Base-by-base conservation (phyloP, 176 grass and related monocot genomes). In the Triticum timopheevii region DNA sequence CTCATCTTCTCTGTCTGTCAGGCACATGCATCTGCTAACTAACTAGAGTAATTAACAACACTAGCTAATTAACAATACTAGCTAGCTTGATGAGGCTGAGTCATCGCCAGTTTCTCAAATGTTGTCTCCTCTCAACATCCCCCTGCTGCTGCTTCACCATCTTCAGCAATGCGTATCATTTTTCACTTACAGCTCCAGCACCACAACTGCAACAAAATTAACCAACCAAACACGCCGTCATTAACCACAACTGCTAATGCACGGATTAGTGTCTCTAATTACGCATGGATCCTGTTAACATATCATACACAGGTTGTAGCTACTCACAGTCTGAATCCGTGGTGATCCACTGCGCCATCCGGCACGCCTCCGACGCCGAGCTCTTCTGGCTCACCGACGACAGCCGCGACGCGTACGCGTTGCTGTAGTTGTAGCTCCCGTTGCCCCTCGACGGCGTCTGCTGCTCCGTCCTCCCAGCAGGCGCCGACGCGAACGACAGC, bases 291-390 rank as follows among this genome's bases (percentile, higher is more conserved):
- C 42, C 0, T 44, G 42, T 44, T 44, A 44, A 12, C 0, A 44
- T 44, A 44, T 42, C 3, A 42, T 7, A 49, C 1, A 23, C 16
- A 3, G 40, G 0, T 44, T 12, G 42, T 66, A 0, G 23, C 11
- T 30, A 61, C 89, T 91, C 36, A 91, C 90, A 91, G 69, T 91
- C 90, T 63, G 90, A 91, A 56, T 91, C 90, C 0, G 90, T 91
- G 86, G 86, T 91, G 69, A 91, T 91, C 90, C 90, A 91, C 35
- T 91, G 89, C 67, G 67, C 89, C 45, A 44, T 79, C 86, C 76
- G 73, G 82, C 77, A 44, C 12, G 39, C 24, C 12, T 23, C 52
- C 5, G 80, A 77, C 1, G 73, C 45, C 9, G 73, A 24, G 35
- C 47, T 79, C 85, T 80, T 82, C 76, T 80, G 89, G 72, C 89